These are phyloP conservation scores for Geotrichum fermentans DNA, from an alignment of 1,139 yeast genomes.

Conservation along the genomic window DNA sequence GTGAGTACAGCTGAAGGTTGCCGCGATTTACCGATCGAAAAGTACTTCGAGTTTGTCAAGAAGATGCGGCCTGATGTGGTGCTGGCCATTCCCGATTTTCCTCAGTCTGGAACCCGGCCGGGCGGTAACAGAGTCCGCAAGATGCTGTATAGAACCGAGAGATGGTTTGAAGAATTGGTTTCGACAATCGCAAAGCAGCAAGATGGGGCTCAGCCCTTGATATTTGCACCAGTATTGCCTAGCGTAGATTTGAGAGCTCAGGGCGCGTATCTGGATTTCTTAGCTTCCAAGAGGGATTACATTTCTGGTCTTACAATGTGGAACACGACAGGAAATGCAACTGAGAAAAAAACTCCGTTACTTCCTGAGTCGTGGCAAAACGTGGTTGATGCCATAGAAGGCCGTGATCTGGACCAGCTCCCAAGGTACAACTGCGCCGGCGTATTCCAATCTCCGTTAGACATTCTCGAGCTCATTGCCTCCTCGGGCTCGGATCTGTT, in stretches of 20 bases:
- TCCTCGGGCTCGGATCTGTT: conserved; percentile 38
- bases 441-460: conserved; percentile 33
- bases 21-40: conserved; percentile 30
- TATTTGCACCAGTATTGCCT: conserved; percentile 38
- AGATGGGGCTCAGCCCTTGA: conserved; percentile 11
- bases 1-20: conserved; percentile 40
- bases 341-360: conserved; percentile 5
- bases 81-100: conserved; percentile 35
- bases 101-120: conserved; percentile 32
- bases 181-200: neutral
- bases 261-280: conserved; percentile 27
- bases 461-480: conserved; percentile 32
- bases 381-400: conserved; percentile 13
- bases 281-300: conserved; percentile 19
- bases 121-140: conserved; percentile 39
- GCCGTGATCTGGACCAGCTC: conserved; percentile 19
- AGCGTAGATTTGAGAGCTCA: conserved; percentile 28
- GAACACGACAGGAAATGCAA: conserved; percentile 19
- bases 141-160: conserved; percentile 36
- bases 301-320: conserved; percentile 30
- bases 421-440: conserved; percentile 29
- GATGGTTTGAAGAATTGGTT: conserved; percentile 34
- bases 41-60: conserved; percentile 27
- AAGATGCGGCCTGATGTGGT: conserved; percentile 33
- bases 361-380: conserved; percentile 22